Base-by-base conservation (phyloP, 148 eudicot genomes). In the Diospyros kaki region DNA sequence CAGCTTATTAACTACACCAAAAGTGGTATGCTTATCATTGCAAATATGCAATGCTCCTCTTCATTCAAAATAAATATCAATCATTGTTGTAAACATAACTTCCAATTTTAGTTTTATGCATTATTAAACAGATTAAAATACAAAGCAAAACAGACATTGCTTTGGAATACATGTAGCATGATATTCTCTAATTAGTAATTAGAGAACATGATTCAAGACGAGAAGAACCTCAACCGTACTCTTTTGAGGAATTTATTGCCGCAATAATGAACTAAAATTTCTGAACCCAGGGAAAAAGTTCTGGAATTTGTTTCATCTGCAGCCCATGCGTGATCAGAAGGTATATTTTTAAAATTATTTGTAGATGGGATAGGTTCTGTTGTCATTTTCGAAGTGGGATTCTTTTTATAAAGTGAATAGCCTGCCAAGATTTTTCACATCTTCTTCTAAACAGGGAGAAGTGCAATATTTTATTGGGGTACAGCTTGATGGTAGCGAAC, bases 1-100 rank as follows among this genome's bases (percentile, higher is more conserved):
- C 99, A 96, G 83, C 95, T 96, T 81, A 96, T 96, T 64, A 96
- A 96, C 86, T 96, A 93, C 80, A 96, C 99, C 59, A 96, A 96
- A 74, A 91, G 82, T 70, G 98, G 99, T 96, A 89, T 70, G 28
- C 3, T 81, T 60, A 43, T 15, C 38, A 41, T 61, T 72, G 77
- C 6, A 6, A 62, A 68, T 71, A 54, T 75, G 60, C 15, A 48
- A 45, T 74, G 66, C 64, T n/a, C 7, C 61, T 40, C 2, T 3
- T 67, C 41, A 38, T 40, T 67, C 28, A 58, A 6, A 44, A 10
- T 44, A 15, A 7, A 4, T 48, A 48, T 48, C 6, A 48, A 48
- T 48, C 52, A 48, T 4, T 8, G 4, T 4, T 48, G 52, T 48
- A 8, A 48, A 48, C 52, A 48, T 4, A 48, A 4, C 52, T 48